Conservation (phyloP, 306 rosid species). For the Citrullus amarus region DNA sequence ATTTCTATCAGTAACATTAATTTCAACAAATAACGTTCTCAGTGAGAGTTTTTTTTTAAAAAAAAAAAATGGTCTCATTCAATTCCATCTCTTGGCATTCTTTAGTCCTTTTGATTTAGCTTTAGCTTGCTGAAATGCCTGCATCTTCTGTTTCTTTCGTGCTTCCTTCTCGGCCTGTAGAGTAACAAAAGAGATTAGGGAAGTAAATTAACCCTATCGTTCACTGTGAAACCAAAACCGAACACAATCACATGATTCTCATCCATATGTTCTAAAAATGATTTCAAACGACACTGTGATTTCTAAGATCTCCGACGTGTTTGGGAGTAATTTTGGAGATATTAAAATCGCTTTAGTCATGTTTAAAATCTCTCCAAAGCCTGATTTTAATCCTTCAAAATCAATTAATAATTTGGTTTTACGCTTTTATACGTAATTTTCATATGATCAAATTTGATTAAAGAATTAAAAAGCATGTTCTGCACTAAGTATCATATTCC, state of each 20-base stretch:
- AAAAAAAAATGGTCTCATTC: constrained; percentile 7
- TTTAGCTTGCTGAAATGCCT: constrained; percentile 89
- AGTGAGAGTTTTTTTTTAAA: not conserved
- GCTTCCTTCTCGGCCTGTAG: constrained; percentile 90
- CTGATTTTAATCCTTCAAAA: too few species aligned
- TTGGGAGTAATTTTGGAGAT: too few species aligned
- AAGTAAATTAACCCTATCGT: not conserved
- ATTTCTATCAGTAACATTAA: not conserved
- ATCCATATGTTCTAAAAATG: not conserved
- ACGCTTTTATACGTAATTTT: too few species aligned
- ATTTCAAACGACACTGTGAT: not conserved
- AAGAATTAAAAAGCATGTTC: too few species aligned
- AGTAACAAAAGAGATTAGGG: not conserved
- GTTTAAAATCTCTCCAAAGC: too few species aligned
- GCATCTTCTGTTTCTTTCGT: constrained; percentile 72
- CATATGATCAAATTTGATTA: too few species aligned
- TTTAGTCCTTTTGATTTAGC: constrained; percentile 70
- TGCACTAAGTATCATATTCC: not conserved
- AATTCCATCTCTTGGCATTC: constrained; percentile 89
- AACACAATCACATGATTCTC: not conserved
- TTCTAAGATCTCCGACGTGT: not conserved
- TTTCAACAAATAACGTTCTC: not conserved
- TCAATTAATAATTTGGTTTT: too few species aligned
- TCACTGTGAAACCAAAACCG: not conserved
- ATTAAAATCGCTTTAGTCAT: too few species aligned